Conservation (phyloP, 2,329 filamentous ascomycete species). For the Botrytis paeoniae region DNA sequence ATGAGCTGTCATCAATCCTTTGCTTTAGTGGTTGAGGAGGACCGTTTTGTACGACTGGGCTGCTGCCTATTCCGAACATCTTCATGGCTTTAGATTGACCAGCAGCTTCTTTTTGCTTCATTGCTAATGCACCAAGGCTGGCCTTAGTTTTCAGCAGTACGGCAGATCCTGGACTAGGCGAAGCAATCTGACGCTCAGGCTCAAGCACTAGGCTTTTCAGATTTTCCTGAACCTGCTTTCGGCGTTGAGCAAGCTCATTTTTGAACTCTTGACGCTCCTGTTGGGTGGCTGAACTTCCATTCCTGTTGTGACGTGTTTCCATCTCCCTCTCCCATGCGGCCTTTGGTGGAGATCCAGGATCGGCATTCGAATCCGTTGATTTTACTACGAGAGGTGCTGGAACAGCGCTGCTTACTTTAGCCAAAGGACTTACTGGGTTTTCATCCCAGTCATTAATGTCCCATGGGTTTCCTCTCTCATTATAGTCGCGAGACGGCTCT, state of each 20-base stretch:
- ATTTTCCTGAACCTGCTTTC: conserved; percentile 69
- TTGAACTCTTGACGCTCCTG: conserved; percentile 68
- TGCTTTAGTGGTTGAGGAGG: conserved; percentile 43
- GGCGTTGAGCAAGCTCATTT: conserved; percentile 66
- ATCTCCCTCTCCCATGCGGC: conserved; percentile 35
- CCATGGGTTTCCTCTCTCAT: conserved; percentile 47
- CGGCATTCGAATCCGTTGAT: conserved; percentile 23
- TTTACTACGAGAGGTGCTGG: conserved; percentile 22
- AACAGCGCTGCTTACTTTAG: conserved; percentile 22
- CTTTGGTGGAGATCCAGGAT: conserved; percentile 21
- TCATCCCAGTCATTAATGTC: conserved; percentile 38
- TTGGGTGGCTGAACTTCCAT: conserved; percentile 49
- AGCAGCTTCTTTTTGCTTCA: conserved; percentile 43
- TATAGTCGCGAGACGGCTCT: conserved; percentile 35
- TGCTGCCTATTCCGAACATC: conserved; percentile 53
- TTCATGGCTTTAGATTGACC: conserved; percentile 53
- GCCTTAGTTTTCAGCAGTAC: conserved; percentile 61
- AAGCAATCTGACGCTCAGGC: conserved; percentile 41
- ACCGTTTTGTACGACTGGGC: conserved; percentile 40
- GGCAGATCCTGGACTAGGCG: conserved; percentile 2
- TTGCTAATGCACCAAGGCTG: conserved; percentile 63
- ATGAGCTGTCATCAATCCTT: conserved; percentile 30
- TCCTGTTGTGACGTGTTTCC: conserved; percentile 43
- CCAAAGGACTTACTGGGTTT: conserved; percentile 14
- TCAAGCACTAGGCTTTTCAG: conserved; percentile 66